phyloP scores from a whole-genome alignment of 2,329 filamentous ascomycete genomes.

The Exophiala bonariae region DNA sequence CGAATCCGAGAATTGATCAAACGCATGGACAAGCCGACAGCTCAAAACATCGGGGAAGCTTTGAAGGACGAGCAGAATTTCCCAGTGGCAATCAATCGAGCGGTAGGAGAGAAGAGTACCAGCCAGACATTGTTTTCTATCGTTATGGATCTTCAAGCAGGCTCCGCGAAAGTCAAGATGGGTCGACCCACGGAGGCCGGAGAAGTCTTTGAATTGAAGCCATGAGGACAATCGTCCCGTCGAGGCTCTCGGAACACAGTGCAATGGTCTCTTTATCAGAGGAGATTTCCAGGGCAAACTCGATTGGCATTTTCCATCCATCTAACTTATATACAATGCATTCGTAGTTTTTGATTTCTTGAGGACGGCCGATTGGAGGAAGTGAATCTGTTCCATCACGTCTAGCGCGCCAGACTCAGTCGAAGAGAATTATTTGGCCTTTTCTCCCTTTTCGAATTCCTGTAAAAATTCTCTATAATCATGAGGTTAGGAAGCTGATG shows the following conservation, averaged over 20 bases:
- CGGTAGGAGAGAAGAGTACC: constrained; percentile 29
- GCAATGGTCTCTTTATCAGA: too few relatives aligned
- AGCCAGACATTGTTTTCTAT: constrained; percentile 39
- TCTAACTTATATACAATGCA: constrained; percentile 23
- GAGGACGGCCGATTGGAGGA: neutral
- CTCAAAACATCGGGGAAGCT: constrained; percentile 29
- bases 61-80: constrained; percentile 36
- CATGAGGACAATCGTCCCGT: too few relatives aligned
- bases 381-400: neutral
- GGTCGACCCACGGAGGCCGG: constrained; percentile 35
- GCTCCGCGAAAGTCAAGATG: constrained; percentile 33
- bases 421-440: constrained; percentile 34
- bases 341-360: neutral
- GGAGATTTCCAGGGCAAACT: neutral
- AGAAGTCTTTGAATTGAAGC: constrained; percentile 31
- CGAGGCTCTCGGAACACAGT: too few relatives aligned
- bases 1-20: constrained; percentile 33
- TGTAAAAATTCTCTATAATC: constrained; percentile 52
- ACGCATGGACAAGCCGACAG: constrained; percentile 18
- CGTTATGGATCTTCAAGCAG: constrained; percentile 39
- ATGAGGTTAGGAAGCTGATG: too few relatives aligned
- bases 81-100: constrained; percentile 36
- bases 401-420: too few relatives aligned
- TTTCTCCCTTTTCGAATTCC: constrained; percentile 49
- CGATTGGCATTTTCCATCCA: constrained; percentile 6